Base-by-base conservation (phyloP, 2,329 filamentous ascomycete genomes). In the Coccinonectria pachysandricola region DNA sequence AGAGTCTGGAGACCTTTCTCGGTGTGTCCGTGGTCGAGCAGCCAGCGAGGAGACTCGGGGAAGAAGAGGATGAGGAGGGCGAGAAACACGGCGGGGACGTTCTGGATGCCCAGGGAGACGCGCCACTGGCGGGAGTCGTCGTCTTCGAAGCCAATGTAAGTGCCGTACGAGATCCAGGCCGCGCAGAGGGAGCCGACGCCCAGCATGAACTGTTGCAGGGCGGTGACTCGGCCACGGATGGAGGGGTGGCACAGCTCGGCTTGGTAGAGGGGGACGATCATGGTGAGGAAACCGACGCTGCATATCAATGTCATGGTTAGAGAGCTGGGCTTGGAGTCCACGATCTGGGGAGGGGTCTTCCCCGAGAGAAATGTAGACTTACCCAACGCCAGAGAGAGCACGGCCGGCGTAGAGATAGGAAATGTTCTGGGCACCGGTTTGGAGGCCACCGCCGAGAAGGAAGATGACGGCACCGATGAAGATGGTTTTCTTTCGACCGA, bases 161-260 rank as follows among this genome's bases (percentile, higher is more conserved):
- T 45, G 15, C 50, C 82, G 35, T 76, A 88, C 0, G 73, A 75
- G 24, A 81, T 72, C 80, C 81, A 86, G 0, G 74, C 66, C 0
- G 83, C 82, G 10, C 75, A 57, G 2, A 91, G 65, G 10, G 79
- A 62, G 30, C 83, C 83, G 15, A 88, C 69, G 1, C 81, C 82
- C 26, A 88, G 52, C 80, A 87, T 87, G 47, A 87, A 86, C 43
- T 87, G 82, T 50, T 87, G 82, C 4, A 88, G 60, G 15, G 74
- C 70, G 1, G 80, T 86, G 16, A 91, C 68, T 36, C 75, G 64
- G 8, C 82, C 83, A 50, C 83, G 71, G 43, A 88, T 88, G 31
- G 67, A 69, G 2, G 83, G 83, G 48, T 88, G 83, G 4, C 78
- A 75, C 13, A 88, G 65, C 46, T 91, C 83, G 12, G 79, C 80